Base-by-base conservation (phyloP, 352 stramenopile species). In the Phytophthora syringae region DNA sequence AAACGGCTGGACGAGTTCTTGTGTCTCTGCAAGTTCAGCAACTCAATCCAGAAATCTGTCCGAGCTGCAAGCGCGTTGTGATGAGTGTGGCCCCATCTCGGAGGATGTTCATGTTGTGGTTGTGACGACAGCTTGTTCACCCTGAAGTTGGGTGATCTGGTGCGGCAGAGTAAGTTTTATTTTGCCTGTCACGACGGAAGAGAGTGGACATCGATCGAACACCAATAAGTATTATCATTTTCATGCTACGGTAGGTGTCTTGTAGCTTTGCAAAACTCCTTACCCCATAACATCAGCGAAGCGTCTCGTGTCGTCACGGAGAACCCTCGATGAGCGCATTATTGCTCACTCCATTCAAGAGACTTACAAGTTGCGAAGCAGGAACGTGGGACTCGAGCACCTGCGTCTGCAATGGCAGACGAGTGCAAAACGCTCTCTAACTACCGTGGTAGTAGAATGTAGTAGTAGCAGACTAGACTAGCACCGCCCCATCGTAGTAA, bases 11-110 rank as follows among this genome's bases (percentile, higher is more conserved):
- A 78, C 0, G 73, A 78, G 42, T 80, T 94, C 27, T 52, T 77
- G 30, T 60, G 52, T 27, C 53, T 94, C 1, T 82, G 70, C 34
- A 67, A 78, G 36, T 90, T 83, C 59, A 92, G 83, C 55, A 58
- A 80, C 36, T 47, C 72, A 22, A 80, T 93, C 13, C 85, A 80
- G 11, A 54, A 51, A 2, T 70, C 68, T 1, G 78, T 79, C 13
- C 76, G 62, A 18, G 39, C 67, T 50, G 45, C 39, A 10, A 30
- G 12, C n/a, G 12, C 44, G n/a, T 22, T 54, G 18, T 52, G n/a
- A 54, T 42, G 16, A 27, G n/a, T n/a, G n/a, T n/a, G n/a, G n/a
- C 21, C 22, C 22, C 21, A 20, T 27, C 24, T 24, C 13, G 25
- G 21, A 45, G 22, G 28, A 36, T 24, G 12, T 42, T 60, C 51